These are phyloP conservation scores for Ilex aquifolium DNA, from an alignment of 257 asterid species.

Conservation along the genomic window DNA sequence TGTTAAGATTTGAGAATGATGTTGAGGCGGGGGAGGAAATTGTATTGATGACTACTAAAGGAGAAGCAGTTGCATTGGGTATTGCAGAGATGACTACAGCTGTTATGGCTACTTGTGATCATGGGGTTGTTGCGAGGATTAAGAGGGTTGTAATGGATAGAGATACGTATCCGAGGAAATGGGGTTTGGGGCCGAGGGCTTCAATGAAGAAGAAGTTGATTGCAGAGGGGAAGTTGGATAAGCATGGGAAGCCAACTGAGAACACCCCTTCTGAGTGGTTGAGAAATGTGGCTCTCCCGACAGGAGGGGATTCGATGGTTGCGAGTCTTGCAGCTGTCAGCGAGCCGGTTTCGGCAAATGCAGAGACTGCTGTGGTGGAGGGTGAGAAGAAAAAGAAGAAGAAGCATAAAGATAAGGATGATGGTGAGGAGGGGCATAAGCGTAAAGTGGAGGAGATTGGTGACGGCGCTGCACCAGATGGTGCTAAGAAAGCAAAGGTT, in stretches of 20 bases:
- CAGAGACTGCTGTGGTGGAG: conserved; percentile 33
- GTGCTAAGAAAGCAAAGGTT: conserved; percentile 54
- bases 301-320: conserved; percentile 64
- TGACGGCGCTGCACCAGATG: conserved; percentile 38
- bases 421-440: conserved; percentile 45
- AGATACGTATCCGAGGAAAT: conserved; percentile 93
- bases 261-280: conserved; percentile 74
- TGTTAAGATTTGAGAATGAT: conserved; percentile 89
- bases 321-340: conserved; percentile 67
- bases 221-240: conserved; percentile 85
- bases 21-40: conserved; percentile 79
- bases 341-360: conserved; percentile 16
- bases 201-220: conserved; percentile 84
- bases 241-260: conserved; percentile 76
- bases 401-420: conserved; percentile 34
- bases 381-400: conserved; percentile 50
- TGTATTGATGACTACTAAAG: conserved; percentile 89
- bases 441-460: conserved; percentile 54
- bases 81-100: conserved; percentile 97
- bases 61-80: conserved; percentile 88
- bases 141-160: conserved; percentile 99
- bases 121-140: conserved; percentile 88
- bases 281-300: conserved; percentile 72
- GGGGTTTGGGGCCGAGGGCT: conserved; percentile 97
- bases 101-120: conserved; percentile 93